These are phyloP conservation scores for Rhododendron mucronatum DNA, from an alignment of 148 eudicot genomes.

Conservation along the genomic window DNA sequence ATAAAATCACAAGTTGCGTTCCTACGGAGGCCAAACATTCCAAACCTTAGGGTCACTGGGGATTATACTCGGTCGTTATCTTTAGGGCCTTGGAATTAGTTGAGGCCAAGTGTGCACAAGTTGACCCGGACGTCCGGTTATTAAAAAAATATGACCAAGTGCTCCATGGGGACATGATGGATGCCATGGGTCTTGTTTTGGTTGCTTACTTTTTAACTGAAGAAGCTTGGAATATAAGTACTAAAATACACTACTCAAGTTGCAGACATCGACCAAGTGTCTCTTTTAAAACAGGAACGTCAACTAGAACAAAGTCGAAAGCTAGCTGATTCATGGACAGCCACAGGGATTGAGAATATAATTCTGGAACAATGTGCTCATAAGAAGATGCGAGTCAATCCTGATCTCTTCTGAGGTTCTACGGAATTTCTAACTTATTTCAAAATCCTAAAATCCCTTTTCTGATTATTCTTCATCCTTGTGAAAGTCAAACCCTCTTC, in stretches of 20 bases:
- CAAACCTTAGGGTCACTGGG: too few species aligned
- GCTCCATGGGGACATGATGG: not conserved
- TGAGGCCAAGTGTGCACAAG: too few species aligned
- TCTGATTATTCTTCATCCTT: not conserved
- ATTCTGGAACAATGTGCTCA: not conserved
- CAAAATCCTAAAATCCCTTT: not conserved
- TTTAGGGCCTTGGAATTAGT: too few species aligned
- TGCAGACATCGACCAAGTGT: not conserved
- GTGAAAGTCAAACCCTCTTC: not conserved
- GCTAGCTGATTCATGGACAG: not conserved
- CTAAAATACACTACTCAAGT: not conserved
- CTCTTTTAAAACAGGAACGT: not conserved
- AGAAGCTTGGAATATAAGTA: not conserved
- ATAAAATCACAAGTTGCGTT: accelerated
- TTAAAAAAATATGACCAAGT: too few species aligned
- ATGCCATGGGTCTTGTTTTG: not conserved
- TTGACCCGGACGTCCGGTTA: too few species aligned
- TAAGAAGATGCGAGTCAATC: not conserved
- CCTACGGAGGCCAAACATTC: too few species aligned
- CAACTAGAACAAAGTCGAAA: not conserved
- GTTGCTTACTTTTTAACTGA: not conserved
- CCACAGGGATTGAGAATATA: not conserved
- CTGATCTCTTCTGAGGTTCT: not conserved
- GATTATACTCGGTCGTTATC: too few species aligned
- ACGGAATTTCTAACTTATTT: not conserved